A percentile compares a stretch with the other conserved stretches of the same genome.
Evolutionary conservation across 257 asterid genomes (phyloP).

Genomic region (Solanum chmielewskii): DNA sequence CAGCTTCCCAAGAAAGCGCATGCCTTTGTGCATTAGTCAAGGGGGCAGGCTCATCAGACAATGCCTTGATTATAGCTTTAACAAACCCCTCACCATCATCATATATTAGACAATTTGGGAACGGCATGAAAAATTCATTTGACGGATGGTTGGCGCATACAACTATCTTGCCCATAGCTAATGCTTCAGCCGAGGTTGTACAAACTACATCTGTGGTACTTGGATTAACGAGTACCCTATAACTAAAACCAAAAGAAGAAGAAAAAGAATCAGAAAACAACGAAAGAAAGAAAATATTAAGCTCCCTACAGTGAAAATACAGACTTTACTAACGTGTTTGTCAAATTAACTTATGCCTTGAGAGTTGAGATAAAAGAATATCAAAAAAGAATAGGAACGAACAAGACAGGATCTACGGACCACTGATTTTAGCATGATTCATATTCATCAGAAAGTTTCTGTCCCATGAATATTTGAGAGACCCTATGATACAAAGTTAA

Average conservation of each 20-base stretch:
- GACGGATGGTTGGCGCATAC: slow-evolving; percentile 94
- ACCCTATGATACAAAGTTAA: background rate
- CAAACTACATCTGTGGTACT: slow-evolving; percentile 99
- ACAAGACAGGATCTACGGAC: background rate
- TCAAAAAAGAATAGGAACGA: background rate
- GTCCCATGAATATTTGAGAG: background rate
- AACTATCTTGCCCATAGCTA: slow-evolving; percentile 96
- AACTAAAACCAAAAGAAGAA: slow-evolving; percentile 21
- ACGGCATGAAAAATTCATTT: slow-evolving; percentile 83
- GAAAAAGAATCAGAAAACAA: background rate
- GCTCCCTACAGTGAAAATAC: background rate
- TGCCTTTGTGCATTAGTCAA: slow-evolving; percentile 62
- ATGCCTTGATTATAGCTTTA: slow-evolving; percentile 54
- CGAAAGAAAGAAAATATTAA: background rate
- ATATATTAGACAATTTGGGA: slow-evolving; percentile 82
- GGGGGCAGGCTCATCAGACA: slow-evolving; percentile 67
- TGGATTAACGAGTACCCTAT: slow-evolving; percentile 83
- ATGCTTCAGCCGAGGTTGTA: slow-evolving; percentile 95
- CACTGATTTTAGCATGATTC: background rate
- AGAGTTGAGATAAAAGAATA: background rate
- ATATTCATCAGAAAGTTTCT: background rate
- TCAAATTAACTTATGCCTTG: background rate
- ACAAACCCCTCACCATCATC: slow-evolving; percentile 61
- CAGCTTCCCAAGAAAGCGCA: slow-evolving; percentile 96
- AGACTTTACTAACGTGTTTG: background rate